phyloP scores from a whole-genome alignment of 2,329 filamentous ascomycete genomes.

The Penicillium thymicola region DNA sequence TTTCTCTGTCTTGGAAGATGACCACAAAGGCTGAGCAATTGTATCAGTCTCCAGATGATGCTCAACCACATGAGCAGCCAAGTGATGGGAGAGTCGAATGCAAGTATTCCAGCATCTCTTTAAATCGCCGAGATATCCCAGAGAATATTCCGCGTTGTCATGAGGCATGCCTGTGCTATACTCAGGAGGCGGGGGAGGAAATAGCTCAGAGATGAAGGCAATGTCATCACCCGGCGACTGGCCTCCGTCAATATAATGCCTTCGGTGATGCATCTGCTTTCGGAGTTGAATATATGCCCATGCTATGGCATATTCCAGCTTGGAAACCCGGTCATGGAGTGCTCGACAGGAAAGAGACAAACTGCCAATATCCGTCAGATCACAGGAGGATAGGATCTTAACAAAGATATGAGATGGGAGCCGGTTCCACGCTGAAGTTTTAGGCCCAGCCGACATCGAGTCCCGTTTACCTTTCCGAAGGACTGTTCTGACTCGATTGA shows the following conservation, averaged over 20 bases:
- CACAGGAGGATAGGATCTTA: conserved; percentile 18
- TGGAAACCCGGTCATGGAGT: conserved; percentile 17
- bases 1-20: conserved; percentile 25
- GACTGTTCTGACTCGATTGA: conserved; percentile 16
- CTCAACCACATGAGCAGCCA: conserved; percentile 23
- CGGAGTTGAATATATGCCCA: conserved; percentile 22
- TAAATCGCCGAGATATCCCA: conserved; percentile 26
- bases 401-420: conserved; percentile 22
- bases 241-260: not conserved
- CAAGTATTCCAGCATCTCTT: conserved; percentile 28
- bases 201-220: conserved; percentile 26
- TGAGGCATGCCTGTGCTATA: conserved; percentile 17
- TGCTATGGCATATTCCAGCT: conserved; percentile 22
- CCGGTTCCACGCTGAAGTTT: conserved; percentile 20
- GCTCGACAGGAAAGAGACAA: conserved; percentile 22
- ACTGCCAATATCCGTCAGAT: conserved; percentile 19
- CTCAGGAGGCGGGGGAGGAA: conserved; percentile 27
- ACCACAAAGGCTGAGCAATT: conserved; percentile 16
- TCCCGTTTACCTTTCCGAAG: conserved; percentile 10
- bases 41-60: conserved; percentile 23
- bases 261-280: not conserved
- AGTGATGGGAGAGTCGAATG: conserved; percentile 25
- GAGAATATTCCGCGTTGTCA: conserved; percentile 25
- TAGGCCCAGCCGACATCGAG: not conserved
- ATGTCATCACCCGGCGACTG: conserved; percentile 24